Conservation (phyloP, 2,329 filamentous ascomycete species). For the Paramyrothecium roridum region DNA sequence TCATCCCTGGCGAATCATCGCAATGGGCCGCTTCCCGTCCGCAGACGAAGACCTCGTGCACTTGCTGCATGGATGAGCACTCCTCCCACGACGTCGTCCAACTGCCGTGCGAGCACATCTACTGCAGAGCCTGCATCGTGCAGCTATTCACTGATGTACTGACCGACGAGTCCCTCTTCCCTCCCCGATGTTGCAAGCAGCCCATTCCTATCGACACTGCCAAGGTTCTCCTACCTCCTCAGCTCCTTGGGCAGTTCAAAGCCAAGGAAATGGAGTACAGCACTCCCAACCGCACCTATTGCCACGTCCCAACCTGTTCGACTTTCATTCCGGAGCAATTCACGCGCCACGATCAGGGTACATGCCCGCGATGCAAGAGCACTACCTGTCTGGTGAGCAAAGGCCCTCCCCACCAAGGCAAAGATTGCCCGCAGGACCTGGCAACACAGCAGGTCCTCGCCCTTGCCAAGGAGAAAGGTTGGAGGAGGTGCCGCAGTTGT, state of each 20-base stretch:
- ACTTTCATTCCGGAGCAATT: conserved; percentile 37
- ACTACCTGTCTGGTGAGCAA: conserved; percentile 52
- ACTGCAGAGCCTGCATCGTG: conserved; percentile 46
- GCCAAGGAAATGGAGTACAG: conserved; percentile 46
- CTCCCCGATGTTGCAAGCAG: conserved; percentile 47
- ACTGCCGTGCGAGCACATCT: conserved; percentile 41
- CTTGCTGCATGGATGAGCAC: not conserved
- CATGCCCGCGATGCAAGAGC: conserved; percentile 36
- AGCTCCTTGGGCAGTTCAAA: conserved; percentile 32
- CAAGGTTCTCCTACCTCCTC: conserved; percentile 26
- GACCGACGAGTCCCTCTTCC: conserved; percentile 47
- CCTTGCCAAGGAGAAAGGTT: conserved; percentile 36
- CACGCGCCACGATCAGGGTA: conserved; percentile 29
- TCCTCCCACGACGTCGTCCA: not conserved
- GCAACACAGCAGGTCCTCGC: conserved; percentile 33
- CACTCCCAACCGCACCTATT: conserved; percentile 48
- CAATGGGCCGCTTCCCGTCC: too few species aligned
- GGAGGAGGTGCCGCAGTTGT: conserved; percentile 48
- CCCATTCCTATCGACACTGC: conserved; percentile 32
- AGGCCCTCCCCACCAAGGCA: conserved; percentile 31
- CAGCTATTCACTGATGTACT: conserved; percentile 37
- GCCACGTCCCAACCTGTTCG: conserved; percentile 38
- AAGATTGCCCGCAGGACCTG: conserved; percentile 44
- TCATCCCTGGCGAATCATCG: not conserved
- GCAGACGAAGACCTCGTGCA: too few species aligned